A percentile compares a stretch with the other conserved stretches of the same genome.
Conservation (phyloP, 179 eudicot genomes). For the Heliamphora pulchella region DNA sequence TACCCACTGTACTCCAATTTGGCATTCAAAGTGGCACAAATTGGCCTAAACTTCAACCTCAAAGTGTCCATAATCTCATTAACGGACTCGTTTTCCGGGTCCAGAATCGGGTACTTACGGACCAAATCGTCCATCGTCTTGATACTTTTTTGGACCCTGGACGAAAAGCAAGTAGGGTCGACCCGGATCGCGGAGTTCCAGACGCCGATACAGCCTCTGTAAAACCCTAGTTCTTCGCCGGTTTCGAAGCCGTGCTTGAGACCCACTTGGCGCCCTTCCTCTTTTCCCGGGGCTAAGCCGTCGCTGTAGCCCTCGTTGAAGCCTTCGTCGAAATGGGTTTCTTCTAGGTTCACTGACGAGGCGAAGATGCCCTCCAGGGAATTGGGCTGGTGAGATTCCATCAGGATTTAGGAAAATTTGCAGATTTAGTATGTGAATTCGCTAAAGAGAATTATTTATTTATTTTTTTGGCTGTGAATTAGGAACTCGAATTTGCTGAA, state of each 20-base stretch:
- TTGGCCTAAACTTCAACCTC: constrained; percentile 64
- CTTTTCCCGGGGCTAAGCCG: constrained; percentile 49
- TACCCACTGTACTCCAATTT: constrained; percentile 69
- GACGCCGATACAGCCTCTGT: constrained; percentile 31
- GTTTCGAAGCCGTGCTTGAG: constrained; percentile 53
- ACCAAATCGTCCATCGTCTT: constrained; percentile 50
- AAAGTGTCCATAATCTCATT: constrained; percentile 44
- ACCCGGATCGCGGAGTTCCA: constrained; percentile 53
- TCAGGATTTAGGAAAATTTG: too few relatives aligned
- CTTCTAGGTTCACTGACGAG: constrained; percentile 39
- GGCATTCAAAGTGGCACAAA: constrained; percentile 64
- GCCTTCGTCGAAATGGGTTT: constrained; percentile 52
- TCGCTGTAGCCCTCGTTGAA: constrained; percentile 56
- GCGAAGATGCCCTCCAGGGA: constrained; percentile 39
- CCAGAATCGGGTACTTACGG: constrained; percentile 41
- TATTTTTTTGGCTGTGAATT: too few relatives aligned
- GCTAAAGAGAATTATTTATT: too few relatives aligned
- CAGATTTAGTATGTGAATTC: too few relatives aligned
- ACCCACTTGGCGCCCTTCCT: constrained; percentile 74
- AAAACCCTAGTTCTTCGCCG: constrained; percentile 70
- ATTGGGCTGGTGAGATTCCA: neutral
- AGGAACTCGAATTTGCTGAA: too few relatives aligned
- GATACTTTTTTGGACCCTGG: constrained; percentile 49
- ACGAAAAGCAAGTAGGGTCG: constrained; percentile 45
- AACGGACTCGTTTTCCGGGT: constrained; percentile 63